Evolutionary conservation across 129 eudicot species (phyloP), one percentile per base, ranked within the genome.

Genomic region (Saposhnikovia divaricata): DNA sequence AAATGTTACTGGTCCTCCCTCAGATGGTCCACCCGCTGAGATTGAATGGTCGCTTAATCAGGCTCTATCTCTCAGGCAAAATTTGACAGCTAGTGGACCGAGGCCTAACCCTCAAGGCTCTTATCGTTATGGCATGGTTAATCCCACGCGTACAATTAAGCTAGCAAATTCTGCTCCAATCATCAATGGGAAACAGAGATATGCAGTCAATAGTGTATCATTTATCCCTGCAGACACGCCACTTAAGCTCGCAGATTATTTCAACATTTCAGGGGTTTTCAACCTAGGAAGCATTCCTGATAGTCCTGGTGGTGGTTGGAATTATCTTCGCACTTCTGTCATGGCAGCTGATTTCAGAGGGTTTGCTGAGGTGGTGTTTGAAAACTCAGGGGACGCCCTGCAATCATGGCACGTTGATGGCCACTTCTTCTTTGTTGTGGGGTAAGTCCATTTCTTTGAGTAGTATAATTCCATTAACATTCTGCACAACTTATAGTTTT

Each of bases 21-120:
- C 93, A 2, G 87, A 84, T 42, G 92, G 89, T 0, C 97, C 97
- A 11, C 84, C 91, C 9, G 79, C 69, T 38, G 84, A 89, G 74
- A 77, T 87, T 27, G 92, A 88, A 57, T 92, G 97, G 97, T 92
- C 97, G 23, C 71, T 89, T 9, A 86, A 90, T 66, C 97, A 92
- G 81, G 97, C 97, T 9, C 84, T 89, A 47, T 88, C 97, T 9
- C 77, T 92, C 77, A 91, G 96, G 86, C 90, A 86, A 81, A 89
- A 92, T 81, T 80, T 92, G 68, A 85, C 97, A 12, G 97, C 97
- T 12, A 92, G 91, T 88, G 97, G 95, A 59, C 95, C 97, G 9
- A 86, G 97, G 76, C 97, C 97, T 2, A 92, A 92, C 80, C 92
- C 94, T 21, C 97, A 92, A 84, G 97, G 97, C 14, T 92, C 97